A percentile compares a stretch with the other conserved stretches of the same genome.
Evolutionary conservation across 306 rosid species (phyloP).

Genomic region (Quillaja saponaria): DNA sequence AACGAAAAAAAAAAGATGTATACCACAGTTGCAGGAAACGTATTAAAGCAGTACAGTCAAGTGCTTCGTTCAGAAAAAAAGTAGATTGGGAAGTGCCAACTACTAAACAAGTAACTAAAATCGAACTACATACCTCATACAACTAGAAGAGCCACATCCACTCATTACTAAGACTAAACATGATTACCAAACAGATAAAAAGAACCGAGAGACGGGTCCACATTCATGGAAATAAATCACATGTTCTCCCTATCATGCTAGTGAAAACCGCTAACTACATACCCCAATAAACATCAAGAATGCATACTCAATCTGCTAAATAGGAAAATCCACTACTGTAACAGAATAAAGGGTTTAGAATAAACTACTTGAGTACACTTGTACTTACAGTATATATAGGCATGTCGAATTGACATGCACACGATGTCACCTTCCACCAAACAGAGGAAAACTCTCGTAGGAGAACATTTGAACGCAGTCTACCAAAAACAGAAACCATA

Average conservation of each 20-base stretch:
- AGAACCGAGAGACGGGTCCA: too few species aligned
- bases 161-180: too few species aligned
- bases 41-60: not conserved
- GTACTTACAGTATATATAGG: not conserved
- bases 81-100: slow-evolving; percentile 7
- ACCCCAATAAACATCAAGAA: too few species aligned
- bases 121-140: not conserved
- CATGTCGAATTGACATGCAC: not conserved
- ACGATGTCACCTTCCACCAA: not conserved
- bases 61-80: not conserved
- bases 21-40: not conserved
- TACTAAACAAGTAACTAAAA: not conserved
- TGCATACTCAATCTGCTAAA: too few species aligned
- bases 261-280: too few species aligned
- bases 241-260: too few species aligned
- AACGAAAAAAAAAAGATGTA: slow-evolving; percentile 2
- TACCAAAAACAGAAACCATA: not conserved
- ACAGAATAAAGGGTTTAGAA: slow-evolving; percentile 4
- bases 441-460: not conserved
- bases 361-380: not conserved
- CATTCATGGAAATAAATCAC: too few species aligned
- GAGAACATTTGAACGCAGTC: not conserved
- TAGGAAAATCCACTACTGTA: not conserved
- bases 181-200: too few species aligned
- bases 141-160: too few species aligned